phyloP scores from a whole-genome alignment of 2,329 filamentous ascomycete species.

The Penicillium sp. region DNA sequence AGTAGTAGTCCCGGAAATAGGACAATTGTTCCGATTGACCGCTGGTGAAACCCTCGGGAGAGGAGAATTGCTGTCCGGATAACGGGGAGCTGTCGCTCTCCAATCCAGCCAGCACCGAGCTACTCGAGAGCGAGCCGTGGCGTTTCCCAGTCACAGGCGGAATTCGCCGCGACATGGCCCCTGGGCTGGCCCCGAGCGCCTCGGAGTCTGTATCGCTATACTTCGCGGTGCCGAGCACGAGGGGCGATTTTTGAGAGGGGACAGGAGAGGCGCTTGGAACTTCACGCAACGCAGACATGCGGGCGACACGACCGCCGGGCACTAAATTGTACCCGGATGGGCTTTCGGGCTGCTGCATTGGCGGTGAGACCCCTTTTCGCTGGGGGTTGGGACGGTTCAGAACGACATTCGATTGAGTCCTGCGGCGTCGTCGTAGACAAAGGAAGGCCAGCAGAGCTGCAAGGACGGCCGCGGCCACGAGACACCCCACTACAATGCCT shows the following conservation, averaged over 20 bases:
- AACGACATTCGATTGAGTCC: slow-evolving; percentile 62
- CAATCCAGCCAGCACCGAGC: slow-evolving; percentile 60
- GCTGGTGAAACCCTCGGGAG: slow-evolving; percentile 73
- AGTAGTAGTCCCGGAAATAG: slow-evolving; percentile 99
- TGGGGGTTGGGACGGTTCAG: slow-evolving; percentile 84
- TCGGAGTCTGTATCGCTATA: slow-evolving; percentile 57
- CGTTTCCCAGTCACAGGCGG: slow-evolving; percentile 54
- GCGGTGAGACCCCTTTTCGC: slow-evolving; percentile 35
- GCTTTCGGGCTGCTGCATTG: slow-evolving; percentile 40
- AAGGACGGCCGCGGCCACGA: slow-evolving; percentile 66
- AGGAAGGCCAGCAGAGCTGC: slow-evolving; percentile 54
- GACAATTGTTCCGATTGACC: slow-evolving; percentile 92
- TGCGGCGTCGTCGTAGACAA: slow-evolving; percentile 51
- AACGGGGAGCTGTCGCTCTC: slow-evolving; percentile 68
- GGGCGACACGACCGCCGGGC: slow-evolving; percentile 81
- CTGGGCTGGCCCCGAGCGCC: slow-evolving; percentile 64
- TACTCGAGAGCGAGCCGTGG: slow-evolving; percentile 83
- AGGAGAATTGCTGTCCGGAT: slow-evolving; percentile 68
- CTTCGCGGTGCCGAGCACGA: slow-evolving; percentile 44
- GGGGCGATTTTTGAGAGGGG: slow-evolving; percentile 47
- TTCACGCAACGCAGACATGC: slow-evolving; percentile 90
- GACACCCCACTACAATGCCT: slow-evolving; percentile 76
- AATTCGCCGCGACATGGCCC: slow-evolving; percentile 53
- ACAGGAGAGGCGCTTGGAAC: slow-evolving; percentile 58
- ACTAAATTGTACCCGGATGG: slow-evolving; percentile 60